Base-by-base conservation (phyloP, 2,329 filamentous ascomycete genomes). In the Cytospora paraplurivora region DNA sequence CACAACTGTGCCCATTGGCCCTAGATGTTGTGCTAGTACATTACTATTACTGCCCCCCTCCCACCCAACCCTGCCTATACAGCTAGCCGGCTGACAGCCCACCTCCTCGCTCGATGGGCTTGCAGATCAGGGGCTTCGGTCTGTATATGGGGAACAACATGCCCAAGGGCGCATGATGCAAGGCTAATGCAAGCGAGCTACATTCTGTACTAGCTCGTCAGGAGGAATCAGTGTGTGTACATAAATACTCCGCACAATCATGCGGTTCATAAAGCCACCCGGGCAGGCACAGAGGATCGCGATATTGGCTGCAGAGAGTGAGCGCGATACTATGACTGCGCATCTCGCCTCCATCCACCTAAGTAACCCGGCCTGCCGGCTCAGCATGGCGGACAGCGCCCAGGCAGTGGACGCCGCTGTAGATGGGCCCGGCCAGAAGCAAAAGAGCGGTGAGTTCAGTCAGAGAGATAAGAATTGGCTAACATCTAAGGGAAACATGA, bases 121-220 rank as follows among this genome's bases (percentile, higher is more conserved):
- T 47, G 44, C 44, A 47, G 44, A 47, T 47, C 44, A 47, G 44
- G 44, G 44, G n/a, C 44, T 19, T 19, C 44, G 44, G 44, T 47
- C n/a, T 27, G 27, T 27, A 27, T 27, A 2, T 27, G 27, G 21
- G n/a, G n/a, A 47, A 17, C 44, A 47, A 47, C 44, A 47, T 47
- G 44, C 2, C 27, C 27, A 27, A 27, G 27, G 27, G 21, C 21
- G 44, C 44, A 12, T 10, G n/a, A n/a, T 47, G 44, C 44, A 47
- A 19, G 44, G 44, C 44, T 47, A 47, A 47, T 47, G 44, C 44
- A 47, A 10, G n/a, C 44, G 44, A 12, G 7, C 35, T 37, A 37
- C 44, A 27, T 27, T 3, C 4, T 6, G 21, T 19, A 47, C n/a
- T 21, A 21, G 44, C 44, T 21, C n/a, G 35, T 37, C 35, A 37